Evolutionary conservation across 2,329 filamentous ascomycete genomes (phyloP).

Genomic region (Cladophialophora chaetospira): DNA sequence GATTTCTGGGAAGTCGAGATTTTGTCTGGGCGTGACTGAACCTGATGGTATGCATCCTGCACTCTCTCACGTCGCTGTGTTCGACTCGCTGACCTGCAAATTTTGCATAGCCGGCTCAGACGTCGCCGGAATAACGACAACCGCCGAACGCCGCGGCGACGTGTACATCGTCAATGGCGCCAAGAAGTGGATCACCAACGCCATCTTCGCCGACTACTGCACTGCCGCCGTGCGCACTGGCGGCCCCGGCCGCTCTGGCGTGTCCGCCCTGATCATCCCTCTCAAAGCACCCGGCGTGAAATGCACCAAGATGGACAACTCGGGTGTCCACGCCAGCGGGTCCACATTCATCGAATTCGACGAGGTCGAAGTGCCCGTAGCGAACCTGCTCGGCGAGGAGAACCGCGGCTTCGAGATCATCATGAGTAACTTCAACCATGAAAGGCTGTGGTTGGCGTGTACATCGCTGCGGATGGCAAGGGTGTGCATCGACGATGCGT

Average conservation of each 20-base stretch:
- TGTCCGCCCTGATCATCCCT: constrained; percentile 92
- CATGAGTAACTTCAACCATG: constrained; percentile 55
- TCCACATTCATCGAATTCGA: constrained; percentile 65
- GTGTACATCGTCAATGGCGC: constrained; percentile 70
- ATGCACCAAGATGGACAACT: constrained; percentile 99
- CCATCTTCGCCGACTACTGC: constrained; percentile 95
- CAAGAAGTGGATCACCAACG: constrained; percentile 99
- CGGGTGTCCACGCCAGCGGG: constrained; percentile 91
- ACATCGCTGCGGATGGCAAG: constrained; percentile 60
- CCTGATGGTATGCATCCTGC: constrained; percentile 16
- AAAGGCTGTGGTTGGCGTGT: constrained; percentile 61
- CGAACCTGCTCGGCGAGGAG: constrained; percentile 82
- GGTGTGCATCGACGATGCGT: constrained; percentile 57
- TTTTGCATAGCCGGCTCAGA: constrained; percentile 57
- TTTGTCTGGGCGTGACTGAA: constrained; percentile 63
- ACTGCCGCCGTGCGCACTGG: constrained; percentile 89
- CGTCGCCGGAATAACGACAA: constrained; percentile 65
- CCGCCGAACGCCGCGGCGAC: constrained; percentile 54
- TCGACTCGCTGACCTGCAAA: not conserved
- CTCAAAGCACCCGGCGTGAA: constrained; percentile 85
- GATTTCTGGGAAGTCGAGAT: constrained; percentile 57
- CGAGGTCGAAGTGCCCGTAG: constrained; percentile 84
- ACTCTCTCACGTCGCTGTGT: no score
- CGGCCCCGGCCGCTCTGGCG: constrained; percentile 73
- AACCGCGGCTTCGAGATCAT: constrained; percentile 49